A percentile compares a stretch with the other conserved stretches of the same genome.
Evolutionary conservation across 2,329 filamentous ascomycete species (phyloP).

Genomic region (Epichloe sibirici): DNA sequence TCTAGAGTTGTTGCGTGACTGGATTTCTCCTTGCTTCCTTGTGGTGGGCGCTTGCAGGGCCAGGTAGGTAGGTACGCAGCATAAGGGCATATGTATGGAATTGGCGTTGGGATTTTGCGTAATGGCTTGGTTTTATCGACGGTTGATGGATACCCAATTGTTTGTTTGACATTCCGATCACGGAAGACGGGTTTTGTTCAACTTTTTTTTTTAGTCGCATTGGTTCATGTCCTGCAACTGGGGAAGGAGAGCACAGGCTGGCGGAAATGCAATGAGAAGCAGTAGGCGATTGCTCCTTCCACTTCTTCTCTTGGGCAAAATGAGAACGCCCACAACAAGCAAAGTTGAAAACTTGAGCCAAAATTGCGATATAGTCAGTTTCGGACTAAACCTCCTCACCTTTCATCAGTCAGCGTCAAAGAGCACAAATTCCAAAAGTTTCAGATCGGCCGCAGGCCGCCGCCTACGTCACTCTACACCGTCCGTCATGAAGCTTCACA

Average conservation of each 20-base stretch:
- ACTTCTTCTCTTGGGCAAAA: background rate
- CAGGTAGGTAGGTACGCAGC: background rate
- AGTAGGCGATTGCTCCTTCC: conserved; percentile 3
- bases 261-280: background rate
- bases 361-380: too few species aligned
- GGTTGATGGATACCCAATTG: background rate
- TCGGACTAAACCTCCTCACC: background rate
- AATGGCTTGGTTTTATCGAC: background rate
- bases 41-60: background rate
- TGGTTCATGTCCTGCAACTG: background rate
- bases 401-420: background rate
- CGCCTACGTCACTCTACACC: background rate
- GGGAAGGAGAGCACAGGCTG: background rate
- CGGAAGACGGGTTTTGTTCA: background rate
- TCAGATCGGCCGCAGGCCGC: background rate
- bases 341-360: too few species aligned
- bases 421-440: background rate
- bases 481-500: background rate
- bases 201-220: background rate
- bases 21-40: background rate
- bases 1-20: background rate
- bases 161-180: background rate
- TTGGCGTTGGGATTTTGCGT: background rate
- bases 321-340: background rate
- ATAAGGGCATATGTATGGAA: background rate